Percentiles rank a stretch among this genome's conserved stretches.
Conservation (phyloP, 2,329 filamentous ascomycete species). For the Dactylellina drechsleri region DNA sequence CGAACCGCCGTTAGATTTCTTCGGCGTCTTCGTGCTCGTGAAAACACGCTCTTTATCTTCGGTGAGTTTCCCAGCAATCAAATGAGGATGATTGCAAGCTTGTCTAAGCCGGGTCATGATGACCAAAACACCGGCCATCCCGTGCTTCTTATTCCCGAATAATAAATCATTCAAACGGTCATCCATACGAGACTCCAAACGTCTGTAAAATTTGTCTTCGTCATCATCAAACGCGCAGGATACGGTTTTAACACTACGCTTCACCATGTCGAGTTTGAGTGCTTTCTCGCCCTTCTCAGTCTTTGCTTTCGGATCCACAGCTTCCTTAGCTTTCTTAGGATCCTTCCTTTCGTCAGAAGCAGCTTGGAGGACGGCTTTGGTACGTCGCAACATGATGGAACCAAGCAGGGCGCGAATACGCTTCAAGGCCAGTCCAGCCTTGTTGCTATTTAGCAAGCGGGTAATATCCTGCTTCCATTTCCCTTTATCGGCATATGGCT, state of each 20-base stretch:
- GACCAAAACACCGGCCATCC: slow-evolving; percentile 90
- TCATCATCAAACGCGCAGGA: slow-evolving; percentile 79
- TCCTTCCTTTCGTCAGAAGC: slow-evolving; percentile 67
- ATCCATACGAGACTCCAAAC: slow-evolving; percentile 84
- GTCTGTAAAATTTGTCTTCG: slow-evolving; percentile 86
- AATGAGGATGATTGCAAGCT: slow-evolving; percentile 90
- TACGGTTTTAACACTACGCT: slow-evolving; percentile 85
- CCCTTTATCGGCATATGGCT: slow-evolving; percentile 84
- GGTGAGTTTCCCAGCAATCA: slow-evolving; percentile 84
- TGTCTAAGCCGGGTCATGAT: slow-evolving; percentile 89
- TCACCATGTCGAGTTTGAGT: slow-evolving; percentile 81
- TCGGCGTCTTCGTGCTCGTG: slow-evolving; percentile 65
- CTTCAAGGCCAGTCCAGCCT: slow-evolving; percentile 86
- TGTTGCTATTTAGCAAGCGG: slow-evolving; percentile 85
- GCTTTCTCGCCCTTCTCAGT: slow-evolving; percentile 64
- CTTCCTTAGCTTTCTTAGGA: slow-evolving; percentile 66
- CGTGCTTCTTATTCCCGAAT: slow-evolving; percentile 67
- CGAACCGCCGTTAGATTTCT: slow-evolving; percentile 60
- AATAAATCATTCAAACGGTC: slow-evolving; percentile 89
- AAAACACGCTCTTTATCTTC: slow-evolving; percentile 83
- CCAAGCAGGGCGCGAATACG: slow-evolving; percentile 84
- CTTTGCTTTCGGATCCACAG: slow-evolving; percentile 61
- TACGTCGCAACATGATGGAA: slow-evolving; percentile 98
- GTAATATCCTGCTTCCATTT: slow-evolving; percentile 95
- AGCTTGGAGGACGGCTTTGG: slow-evolving; percentile 93